Percentiles rank a stretch among this genome's conserved stretches.
Evolutionary conservation across 1,139 yeast genomes (phyloP).

Genomic region (Diutina sp.): DNA sequence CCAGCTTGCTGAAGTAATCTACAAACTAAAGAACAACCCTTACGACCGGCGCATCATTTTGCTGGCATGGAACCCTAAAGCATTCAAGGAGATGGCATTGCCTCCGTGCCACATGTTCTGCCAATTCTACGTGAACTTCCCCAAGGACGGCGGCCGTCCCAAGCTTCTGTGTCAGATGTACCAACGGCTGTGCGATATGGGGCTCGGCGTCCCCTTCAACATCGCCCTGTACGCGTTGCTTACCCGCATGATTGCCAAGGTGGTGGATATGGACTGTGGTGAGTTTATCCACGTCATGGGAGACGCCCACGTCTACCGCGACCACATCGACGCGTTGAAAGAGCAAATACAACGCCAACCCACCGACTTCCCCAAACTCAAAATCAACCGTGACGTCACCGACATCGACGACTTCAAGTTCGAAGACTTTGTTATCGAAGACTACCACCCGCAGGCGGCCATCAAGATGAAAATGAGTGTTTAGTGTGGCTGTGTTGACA

Average conservation of each 20-base stretch:
- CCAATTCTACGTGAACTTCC: conserved; percentile 85
- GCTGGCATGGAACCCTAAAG: conserved; percentile 99
- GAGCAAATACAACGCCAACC: conserved; percentile 71
- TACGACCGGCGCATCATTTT: conserved; percentile 87
- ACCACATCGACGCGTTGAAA: conserved; percentile 82
- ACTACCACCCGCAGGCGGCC: conserved; percentile 69
- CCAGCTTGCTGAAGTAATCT: conserved; percentile 70
- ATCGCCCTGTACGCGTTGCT: conserved; percentile 91
- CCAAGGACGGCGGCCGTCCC: conserved; percentile 33
- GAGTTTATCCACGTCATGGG: conserved; percentile 94
- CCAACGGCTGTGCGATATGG: conserved; percentile 99
- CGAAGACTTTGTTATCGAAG: conserved; percentile 75
- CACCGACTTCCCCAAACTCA: conserved; percentile 63
- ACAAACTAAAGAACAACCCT: conserved; percentile 75
- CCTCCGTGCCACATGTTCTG: conserved; percentile 98
- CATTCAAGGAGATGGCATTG: conserved; percentile 82
- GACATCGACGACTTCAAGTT: conserved; percentile 76
- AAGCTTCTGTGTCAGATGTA: conserved; percentile 77
- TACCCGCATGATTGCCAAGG: conserved; percentile 90
- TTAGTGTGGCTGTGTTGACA: conserved; percentile 8
- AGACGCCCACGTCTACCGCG: conserved; percentile 88
- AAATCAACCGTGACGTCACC: conserved; percentile 41
- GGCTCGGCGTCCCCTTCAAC: conserved; percentile 95
- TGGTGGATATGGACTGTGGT: conserved; percentile 88
- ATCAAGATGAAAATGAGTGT: conserved; percentile 83